Conservation (phyloP, 2,329 filamentous ascomycete species). For the Paracoccidioides lutzii region DNA sequence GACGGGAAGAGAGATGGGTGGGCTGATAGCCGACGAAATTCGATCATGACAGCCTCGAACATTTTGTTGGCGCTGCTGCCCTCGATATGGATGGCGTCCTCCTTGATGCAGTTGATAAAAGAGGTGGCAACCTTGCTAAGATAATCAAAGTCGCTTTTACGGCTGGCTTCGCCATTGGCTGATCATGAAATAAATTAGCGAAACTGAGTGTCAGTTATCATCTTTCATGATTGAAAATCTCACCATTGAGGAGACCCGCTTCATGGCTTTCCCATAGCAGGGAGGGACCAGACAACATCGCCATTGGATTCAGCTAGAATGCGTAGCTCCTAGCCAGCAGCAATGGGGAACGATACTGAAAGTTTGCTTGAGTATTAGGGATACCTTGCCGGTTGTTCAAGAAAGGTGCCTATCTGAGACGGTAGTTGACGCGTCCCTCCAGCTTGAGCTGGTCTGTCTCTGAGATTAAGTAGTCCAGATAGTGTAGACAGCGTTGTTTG, state of each 20-base stretch:
- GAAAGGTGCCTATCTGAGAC: too few relatives aligned
- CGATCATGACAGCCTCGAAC: background rate
- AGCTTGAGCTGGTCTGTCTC: too few relatives aligned
- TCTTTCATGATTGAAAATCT: background rate
- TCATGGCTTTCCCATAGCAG: constrained; percentile 6
- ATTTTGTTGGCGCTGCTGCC: background rate
- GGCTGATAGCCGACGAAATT: constrained; percentile 1
- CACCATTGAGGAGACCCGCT: constrained; percentile 4
- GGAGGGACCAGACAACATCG: background rate
- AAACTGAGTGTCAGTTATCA: background rate
- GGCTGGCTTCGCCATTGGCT: constrained; percentile 1
- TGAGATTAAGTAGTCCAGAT: too few relatives aligned
- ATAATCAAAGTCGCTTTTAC: constrained; percentile 7
- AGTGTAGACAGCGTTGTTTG: too few relatives aligned
- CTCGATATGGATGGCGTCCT: background rate
- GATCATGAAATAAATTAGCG: background rate
- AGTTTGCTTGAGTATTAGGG: background rate
- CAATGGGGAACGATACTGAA: background rate
- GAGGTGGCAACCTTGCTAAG: constrained; percentile 4
- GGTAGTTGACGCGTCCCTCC: too few relatives aligned
- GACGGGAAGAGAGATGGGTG: constrained; percentile 6
- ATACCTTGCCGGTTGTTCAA: background rate
- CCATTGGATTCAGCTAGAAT: background rate
- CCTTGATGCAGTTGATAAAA: constrained; percentile 1
- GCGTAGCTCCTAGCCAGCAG: background rate